These are phyloP conservation scores for Fonsecaea monophora DNA, from an alignment of 2,329 filamentous ascomycete genomes.

Conservation along the genomic window DNA sequence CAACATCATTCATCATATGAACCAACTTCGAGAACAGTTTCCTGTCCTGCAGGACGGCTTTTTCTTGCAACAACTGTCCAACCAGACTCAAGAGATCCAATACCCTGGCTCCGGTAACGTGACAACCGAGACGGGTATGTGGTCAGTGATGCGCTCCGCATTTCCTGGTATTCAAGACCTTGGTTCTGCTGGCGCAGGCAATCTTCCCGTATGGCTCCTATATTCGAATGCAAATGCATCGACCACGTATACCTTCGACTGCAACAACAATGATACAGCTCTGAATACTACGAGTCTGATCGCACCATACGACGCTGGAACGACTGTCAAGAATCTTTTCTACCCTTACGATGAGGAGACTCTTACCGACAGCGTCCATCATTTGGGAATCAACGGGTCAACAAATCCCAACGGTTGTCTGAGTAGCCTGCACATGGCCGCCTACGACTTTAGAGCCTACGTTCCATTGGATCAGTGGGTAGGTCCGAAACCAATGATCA, in stretches of 20 bases:
- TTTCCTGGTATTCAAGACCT: constrained; percentile 62
- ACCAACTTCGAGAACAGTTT: constrained; percentile 63
- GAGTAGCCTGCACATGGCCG: constrained; percentile 57
- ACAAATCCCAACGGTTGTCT: constrained; percentile 63
- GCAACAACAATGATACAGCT: constrained; percentile 50
- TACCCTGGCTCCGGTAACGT: constrained; percentile 61
- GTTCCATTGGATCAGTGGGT: constrained; percentile 61
- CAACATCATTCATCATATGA: constrained; percentile 68
- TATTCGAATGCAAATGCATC: constrained; percentile 57
- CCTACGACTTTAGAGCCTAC: constrained; percentile 67
- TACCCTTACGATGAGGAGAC: constrained; percentile 65
- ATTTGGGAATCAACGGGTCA: constrained; percentile 57
- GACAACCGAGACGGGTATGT: constrained; percentile 65
- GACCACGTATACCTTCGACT: constrained; percentile 64
- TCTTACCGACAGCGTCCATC: constrained; percentile 55
- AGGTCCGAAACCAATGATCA: constrained; percentile 63
- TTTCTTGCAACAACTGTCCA: constrained; percentile 62
- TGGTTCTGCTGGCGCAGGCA: constrained; percentile 40
- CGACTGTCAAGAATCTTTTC: constrained; percentile 68
- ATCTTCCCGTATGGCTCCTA: constrained; percentile 54
- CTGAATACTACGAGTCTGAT: constrained; percentile 55
- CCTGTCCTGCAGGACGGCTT: constrained; percentile 67
- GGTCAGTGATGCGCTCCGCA: constrained; percentile 63
- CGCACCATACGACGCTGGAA: constrained; percentile 61
- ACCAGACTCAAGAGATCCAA: constrained; percentile 59